Conservation (phyloP, 2,329 filamentous ascomycete genomes). For the Mariannaea sp. region DNA sequence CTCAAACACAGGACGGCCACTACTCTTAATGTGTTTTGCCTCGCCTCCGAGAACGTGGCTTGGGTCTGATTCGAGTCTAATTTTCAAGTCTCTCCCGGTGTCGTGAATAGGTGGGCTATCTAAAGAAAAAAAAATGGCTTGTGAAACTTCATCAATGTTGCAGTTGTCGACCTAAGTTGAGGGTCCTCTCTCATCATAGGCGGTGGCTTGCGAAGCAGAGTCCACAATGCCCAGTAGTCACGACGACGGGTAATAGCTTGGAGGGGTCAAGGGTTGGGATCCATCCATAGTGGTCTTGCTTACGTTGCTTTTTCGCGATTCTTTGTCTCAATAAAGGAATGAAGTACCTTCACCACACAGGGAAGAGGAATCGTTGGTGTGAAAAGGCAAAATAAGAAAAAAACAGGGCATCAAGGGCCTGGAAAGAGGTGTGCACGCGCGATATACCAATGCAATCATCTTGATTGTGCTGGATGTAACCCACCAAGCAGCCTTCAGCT, state of each 20-base stretch:
- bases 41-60: conserved; percentile 31
- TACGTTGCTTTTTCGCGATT: conserved; percentile 15
- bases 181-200: conserved; percentile 17
- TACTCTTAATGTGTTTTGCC: conserved; percentile 21
- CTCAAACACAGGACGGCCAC: conserved; percentile 9
- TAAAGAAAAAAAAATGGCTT: too few species aligned
- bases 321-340: too few species aligned
- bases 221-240: conserved; percentile 9
- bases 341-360: too few species aligned
- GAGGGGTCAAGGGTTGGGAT: conserved; percentile 17
- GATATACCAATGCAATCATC: neutral
- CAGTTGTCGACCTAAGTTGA: conserved; percentile 12
- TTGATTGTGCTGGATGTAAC: conserved; percentile 12
- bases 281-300: conserved; percentile 3
- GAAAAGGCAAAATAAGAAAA: too few species aligned
- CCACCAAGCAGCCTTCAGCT: conserved; percentile 8
- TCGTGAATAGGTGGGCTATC: conserved; percentile 20
- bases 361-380: too few species aligned
- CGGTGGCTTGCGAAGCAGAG: conserved; percentile 6
- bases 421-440: conserved; percentile 18
- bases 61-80: conserved; percentile 27
- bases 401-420: too few species aligned
- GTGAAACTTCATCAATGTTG: conserved; percentile 14
- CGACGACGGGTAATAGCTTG: conserved; percentile 8
- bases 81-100: conserved; percentile 17